These are phyloP conservation scores for Sphenostylis stenocarpa DNA, from an alignment of 306 rosid species.

Conservation along the genomic window DNA sequence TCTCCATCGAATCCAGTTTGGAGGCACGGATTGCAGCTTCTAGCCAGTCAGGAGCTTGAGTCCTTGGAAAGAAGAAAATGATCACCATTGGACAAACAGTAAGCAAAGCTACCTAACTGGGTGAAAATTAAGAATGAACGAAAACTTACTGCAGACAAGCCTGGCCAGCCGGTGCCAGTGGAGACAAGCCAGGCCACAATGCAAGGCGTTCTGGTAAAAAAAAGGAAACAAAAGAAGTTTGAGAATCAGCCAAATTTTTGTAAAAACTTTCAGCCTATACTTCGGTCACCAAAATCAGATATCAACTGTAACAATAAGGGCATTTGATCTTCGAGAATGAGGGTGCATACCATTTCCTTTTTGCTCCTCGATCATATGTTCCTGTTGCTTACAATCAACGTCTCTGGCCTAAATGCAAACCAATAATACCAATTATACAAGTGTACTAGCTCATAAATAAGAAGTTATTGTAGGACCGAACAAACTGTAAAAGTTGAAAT, in stretches of 20 bases:
- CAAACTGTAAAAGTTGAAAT: slow-evolving; percentile 7
- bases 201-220: slow-evolving; percentile 36
- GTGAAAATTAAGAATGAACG: slow-evolving; percentile 20
- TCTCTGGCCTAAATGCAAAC: slow-evolving; percentile 39
- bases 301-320: slow-evolving; percentile 2
- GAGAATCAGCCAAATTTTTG: slow-evolving; percentile 17
- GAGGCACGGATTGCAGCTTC: slow-evolving; percentile 30
- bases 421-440: slow-evolving; percentile 7
- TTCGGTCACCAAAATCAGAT: not conserved
- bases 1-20: slow-evolving; percentile 27
- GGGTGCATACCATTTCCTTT: slow-evolving; percentile 48
- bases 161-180: slow-evolving; percentile 15
- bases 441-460: not conserved
- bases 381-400: slow-evolving; percentile 32
- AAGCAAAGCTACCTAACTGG: slow-evolving; percentile 12
- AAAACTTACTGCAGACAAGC: slow-evolving; percentile 34
- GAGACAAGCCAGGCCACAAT: slow-evolving; percentile 46
- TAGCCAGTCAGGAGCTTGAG: slow-evolving; percentile 27
- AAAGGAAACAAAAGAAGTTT: not conserved
- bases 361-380: slow-evolving; percentile 36
- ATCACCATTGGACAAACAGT: slow-evolving; percentile 13
- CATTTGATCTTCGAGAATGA: slow-evolving; percentile 5
- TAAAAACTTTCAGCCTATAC: not conserved
- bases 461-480: not conserved
- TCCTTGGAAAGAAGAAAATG: slow-evolving; percentile 30